Evolutionary conservation across 2,329 filamentous ascomycete species (phyloP).

Genomic region (Paecilomyces fulvus): DNA sequence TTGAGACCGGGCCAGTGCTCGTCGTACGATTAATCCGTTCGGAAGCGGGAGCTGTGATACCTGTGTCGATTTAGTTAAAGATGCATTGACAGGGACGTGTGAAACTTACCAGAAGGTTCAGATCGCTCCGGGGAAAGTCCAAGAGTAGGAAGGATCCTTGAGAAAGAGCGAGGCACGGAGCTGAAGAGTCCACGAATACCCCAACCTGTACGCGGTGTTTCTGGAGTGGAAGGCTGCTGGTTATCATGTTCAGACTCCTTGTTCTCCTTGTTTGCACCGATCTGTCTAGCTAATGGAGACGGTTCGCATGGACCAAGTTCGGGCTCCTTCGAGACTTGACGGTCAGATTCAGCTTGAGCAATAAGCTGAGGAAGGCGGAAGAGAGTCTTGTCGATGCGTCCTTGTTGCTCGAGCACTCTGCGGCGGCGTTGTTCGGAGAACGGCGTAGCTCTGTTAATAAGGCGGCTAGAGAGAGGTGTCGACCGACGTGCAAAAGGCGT

Average conservation of each 20-base stretch:
- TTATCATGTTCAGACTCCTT: neutral
- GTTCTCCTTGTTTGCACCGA: neutral
- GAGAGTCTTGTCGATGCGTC: slow-evolving; percentile 25
- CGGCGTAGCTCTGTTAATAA: slow-evolving; percentile 12
- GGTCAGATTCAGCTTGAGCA: slow-evolving; percentile 21
- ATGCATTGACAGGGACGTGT: neutral
- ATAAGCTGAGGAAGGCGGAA: slow-evolving; percentile 24
- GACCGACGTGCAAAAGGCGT: slow-evolving; percentile 13
- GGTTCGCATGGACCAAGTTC: neutral
- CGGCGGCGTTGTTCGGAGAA: slow-evolving; percentile 22
- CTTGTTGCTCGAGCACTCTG: slow-evolving; percentile 20
- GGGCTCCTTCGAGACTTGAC: slow-evolving; percentile 6
- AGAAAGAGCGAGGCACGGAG: slow-evolving; percentile 22
- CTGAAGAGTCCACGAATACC: slow-evolving; percentile 20
- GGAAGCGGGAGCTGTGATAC: slow-evolving; percentile 5
- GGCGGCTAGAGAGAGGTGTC: slow-evolving; percentile 11
- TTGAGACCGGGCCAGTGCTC: neutral
- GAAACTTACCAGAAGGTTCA: slow-evolving; percentile 9
- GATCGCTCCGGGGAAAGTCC: slow-evolving; percentile 9
- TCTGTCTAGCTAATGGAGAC: neutral
- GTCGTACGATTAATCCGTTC: slow-evolving; percentile 10
- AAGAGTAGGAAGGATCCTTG: slow-evolving; percentile 15
- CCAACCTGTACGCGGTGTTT: slow-evolving; percentile 18
- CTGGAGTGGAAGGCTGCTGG: slow-evolving; percentile 13
- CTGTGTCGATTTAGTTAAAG: neutral